Base-by-base conservation (phyloP, 1,284 basidiomycete genomes). In the Leccinum pachyderme region DNA sequence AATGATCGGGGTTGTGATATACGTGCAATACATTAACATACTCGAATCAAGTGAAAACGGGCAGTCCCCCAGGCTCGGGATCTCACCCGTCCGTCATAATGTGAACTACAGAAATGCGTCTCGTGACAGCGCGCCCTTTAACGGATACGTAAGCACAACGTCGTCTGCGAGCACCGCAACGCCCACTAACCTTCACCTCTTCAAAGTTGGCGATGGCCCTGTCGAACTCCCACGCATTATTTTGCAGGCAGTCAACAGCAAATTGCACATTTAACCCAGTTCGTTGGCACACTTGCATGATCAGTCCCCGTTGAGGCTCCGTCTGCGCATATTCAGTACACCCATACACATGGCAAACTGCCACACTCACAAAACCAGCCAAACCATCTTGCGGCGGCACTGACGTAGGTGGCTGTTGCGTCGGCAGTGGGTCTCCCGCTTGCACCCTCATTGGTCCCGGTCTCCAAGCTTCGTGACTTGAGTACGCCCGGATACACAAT, bases 401-500 rank as follows among this genome's bases (percentile, higher is more conserved):
- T 39, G 70, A 39, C 18, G 71, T 50, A 8, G 54, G 58, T 32
- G 64, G 61, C 49, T 63, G 59, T 39, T 55, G 59, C 43, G 56
- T 54, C 62, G 67, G n/a, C 29, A 58, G 76, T 72, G 59, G 5
- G 9, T 64, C 65, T 53, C 70, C 73, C 29, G 75, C 76, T 58
- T 90, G 86, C 9, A 90, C 84, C 25, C 80, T 75, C 75, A 92
- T 78, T 12, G 84, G 82, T 9, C 89, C 89, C 33, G 82, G 79
- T 59, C 71, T 76, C 89, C 89, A 97, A 1, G 91, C 89, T 47
- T 86, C 84, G 39, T 84, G 84, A 63, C 84, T 89, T 7, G 93
- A 91, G 72, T 93, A 97, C 24, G 80, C 82, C 44, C 95, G 87
- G 45, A 98, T 77, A 22, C 85, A 87, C 71, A 92, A 82, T 63